A percentile compares a stretch with the other conserved stretches of the same genome.
phyloP scores from a whole-genome alignment of 2,329 filamentous ascomycete species.

The Tolypocladium ophioglossoides region DNA sequence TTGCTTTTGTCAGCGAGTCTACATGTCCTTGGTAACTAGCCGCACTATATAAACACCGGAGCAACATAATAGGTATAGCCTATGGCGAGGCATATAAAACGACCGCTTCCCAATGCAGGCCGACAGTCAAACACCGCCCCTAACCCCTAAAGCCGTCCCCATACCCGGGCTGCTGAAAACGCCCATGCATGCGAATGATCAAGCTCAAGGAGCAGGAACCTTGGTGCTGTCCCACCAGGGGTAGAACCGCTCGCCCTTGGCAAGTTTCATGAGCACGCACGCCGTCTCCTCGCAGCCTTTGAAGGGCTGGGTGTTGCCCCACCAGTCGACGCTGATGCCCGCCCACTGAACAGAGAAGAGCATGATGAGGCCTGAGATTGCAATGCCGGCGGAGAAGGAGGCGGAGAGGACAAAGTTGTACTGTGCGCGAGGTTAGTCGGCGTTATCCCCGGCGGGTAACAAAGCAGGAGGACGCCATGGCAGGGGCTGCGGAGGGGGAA shows the following conservation, averaged over 20 bases:
- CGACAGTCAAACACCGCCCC: background rate
- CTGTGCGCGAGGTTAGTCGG: constrained; percentile 10
- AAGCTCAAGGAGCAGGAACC: constrained; percentile 9
- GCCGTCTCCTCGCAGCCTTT: constrained; percentile 13
- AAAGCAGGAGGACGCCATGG: background rate
- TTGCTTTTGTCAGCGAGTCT: background rate
- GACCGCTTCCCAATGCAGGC: background rate
- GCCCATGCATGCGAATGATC: background rate
- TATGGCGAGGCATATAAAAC: background rate
- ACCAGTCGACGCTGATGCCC: constrained; percentile 28
- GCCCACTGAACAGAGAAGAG: constrained; percentile 36
- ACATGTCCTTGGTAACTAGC: background rate
- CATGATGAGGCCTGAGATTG: constrained; percentile 34
- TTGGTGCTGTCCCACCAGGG: constrained; percentile 14
- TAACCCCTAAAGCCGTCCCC: too few species aligned
- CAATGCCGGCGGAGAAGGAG: constrained; percentile 32
- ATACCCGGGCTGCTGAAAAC: background rate
- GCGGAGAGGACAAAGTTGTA: constrained; percentile 38
- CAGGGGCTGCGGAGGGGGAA: constrained; percentile 34
- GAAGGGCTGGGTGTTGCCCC: constrained; percentile 28
- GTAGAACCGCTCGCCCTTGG: constrained; percentile 15
- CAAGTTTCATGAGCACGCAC: constrained; percentile 12
- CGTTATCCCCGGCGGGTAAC: background rate
- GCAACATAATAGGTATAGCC: background rate
- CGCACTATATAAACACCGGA: too few species aligned